A percentile compares a stretch with the other conserved stretches of the same genome.
These are phyloP conservation scores for Eutypa lata DNA, from an alignment of 2,329 filamentous ascomycete genomes.

Conservation along the genomic window DNA sequence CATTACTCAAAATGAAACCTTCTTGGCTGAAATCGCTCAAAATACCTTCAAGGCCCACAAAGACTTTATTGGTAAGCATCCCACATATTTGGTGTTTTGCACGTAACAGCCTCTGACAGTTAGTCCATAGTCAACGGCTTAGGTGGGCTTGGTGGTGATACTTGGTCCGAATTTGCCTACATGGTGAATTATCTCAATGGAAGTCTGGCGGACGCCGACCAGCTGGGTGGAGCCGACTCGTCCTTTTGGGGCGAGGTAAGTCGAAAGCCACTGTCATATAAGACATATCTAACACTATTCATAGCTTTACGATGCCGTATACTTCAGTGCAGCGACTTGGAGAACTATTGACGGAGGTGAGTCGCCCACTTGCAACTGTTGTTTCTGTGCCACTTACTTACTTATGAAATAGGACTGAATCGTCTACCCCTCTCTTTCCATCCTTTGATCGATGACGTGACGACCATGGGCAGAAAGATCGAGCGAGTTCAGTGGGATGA, in stretches of 20 bases:
- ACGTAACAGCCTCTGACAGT: constrained; percentile 2
- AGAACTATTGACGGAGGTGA: constrained; percentile 58
- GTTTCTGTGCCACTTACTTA: background rate
- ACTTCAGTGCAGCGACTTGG: constrained; percentile 59
- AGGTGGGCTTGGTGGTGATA: constrained; percentile 49
- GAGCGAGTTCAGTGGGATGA: constrained; percentile 54
- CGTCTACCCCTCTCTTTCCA: constrained; percentile 60
- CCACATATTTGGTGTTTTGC: background rate
- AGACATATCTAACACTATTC: constrained; percentile 1
- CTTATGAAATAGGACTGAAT: constrained; percentile 32
- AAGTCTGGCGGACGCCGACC: constrained; percentile 52
- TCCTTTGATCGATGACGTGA: constrained; percentile 56
- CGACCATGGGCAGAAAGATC: constrained; percentile 55
- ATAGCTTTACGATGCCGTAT: constrained; percentile 52
- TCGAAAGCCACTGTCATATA: background rate
- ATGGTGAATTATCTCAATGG: constrained; percentile 56
- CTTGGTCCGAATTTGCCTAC: constrained; percentile 64
- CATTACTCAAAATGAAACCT: constrained; percentile 32
- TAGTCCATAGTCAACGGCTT: constrained; percentile 30
- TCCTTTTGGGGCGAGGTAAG: constrained; percentile 44
- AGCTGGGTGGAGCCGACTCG: constrained; percentile 37
- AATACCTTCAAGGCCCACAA: constrained; percentile 44
- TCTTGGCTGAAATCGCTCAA: constrained; percentile 34
- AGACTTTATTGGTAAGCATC: constrained; percentile 30
- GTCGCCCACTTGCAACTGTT: background rate